A percentile compares a stretch with the other conserved stretches of the same genome.
phyloP scores from a whole-genome alignment of 148 eudicot genomes.

The Silene conica region DNA sequence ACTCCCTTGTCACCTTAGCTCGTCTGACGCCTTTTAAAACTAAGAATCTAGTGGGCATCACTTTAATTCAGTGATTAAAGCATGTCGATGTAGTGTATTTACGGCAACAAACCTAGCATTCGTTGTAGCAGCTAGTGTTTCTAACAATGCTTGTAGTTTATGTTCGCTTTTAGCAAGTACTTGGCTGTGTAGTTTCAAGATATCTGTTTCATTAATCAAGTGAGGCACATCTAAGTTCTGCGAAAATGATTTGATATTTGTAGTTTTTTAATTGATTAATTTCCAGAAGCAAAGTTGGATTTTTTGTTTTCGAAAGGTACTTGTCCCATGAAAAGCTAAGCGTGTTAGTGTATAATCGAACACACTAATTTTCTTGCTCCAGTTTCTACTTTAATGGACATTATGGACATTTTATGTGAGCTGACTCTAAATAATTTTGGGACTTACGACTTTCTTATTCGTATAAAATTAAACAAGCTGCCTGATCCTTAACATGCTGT shows the following conservation, averaged over 20 bases:
- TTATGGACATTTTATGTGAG: background rate
- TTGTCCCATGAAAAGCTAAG: background rate
- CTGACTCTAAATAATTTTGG: background rate
- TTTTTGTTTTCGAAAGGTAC: background rate
- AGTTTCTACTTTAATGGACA: background rate
- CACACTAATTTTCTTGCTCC: background rate
- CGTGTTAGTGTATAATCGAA: background rate
- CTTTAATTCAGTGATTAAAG: background rate
- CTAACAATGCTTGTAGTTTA: background rate
- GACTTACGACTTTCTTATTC: background rate
- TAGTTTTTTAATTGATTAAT: background rate
- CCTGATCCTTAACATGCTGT: background rate
- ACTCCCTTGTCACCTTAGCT: too few relatives aligned
- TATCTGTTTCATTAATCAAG: background rate
- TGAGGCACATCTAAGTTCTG: background rate
- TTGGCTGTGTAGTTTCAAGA: background rate
- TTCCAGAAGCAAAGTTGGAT: too few relatives aligned
- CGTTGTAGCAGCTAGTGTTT: background rate
- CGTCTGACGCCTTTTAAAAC: too few relatives aligned
- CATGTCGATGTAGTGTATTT: background rate
- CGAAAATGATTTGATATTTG: background rate
- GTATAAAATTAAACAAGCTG: background rate
- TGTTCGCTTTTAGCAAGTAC: background rate
- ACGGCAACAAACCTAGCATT: background rate
- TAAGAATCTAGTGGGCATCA: too few relatives aligned